phyloP scores from a whole-genome alignment of 495 filamentous ascomycete genomes.

The Aspergillus bertholletiae region DNA sequence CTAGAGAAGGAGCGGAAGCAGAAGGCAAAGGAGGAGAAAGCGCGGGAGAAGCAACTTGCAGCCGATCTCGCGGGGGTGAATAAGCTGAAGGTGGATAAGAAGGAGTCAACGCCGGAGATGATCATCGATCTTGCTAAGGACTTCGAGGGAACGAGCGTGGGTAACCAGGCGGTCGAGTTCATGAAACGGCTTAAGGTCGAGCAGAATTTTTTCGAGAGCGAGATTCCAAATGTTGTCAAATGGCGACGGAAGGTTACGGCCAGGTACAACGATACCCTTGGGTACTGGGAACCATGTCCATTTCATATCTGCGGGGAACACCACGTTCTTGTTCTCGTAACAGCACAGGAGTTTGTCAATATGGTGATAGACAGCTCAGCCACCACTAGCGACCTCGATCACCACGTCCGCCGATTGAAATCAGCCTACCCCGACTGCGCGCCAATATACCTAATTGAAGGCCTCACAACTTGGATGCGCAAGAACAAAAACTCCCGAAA shows the following conservation, averaged over 20 bases:
- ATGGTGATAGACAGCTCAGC: conserved; percentile 43
- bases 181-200: conserved; percentile 56
- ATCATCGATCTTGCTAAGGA: conserved; percentile 69
- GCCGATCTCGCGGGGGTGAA: conserved; percentile 73
- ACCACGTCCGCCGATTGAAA: conserved; percentile 56
- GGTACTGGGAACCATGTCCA: conserved; percentile 63
- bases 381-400: conserved; percentile 43
- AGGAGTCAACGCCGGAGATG: conserved; percentile 75
- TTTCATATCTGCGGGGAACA: conserved; percentile 57
- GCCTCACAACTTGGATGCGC: conserved; percentile 61
- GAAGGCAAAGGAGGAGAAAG: conserved; percentile 51
- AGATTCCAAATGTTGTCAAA: conserved; percentile 58
- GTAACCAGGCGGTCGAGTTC: conserved; percentile 48
- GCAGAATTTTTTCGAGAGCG: conserved; percentile 47
- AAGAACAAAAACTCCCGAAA: conserved; percentile 68
- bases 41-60: conserved; percentile 60
- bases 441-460: conserved; percentile 76
- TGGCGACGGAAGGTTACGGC: conserved; percentile 72
- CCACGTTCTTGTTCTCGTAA: conserved; percentile 63
- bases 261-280: conserved; percentile 56
- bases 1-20: conserved; percentile 49
- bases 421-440: conserved; percentile 47
- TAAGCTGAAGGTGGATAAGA: conserved; percentile 72
- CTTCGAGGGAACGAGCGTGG: conserved; percentile 46
- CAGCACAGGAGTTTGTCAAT: conserved; percentile 66